Evolutionary conservation across 306 rosid genomes (phyloP).

Genomic region (Cucumis hystrix): DNA sequence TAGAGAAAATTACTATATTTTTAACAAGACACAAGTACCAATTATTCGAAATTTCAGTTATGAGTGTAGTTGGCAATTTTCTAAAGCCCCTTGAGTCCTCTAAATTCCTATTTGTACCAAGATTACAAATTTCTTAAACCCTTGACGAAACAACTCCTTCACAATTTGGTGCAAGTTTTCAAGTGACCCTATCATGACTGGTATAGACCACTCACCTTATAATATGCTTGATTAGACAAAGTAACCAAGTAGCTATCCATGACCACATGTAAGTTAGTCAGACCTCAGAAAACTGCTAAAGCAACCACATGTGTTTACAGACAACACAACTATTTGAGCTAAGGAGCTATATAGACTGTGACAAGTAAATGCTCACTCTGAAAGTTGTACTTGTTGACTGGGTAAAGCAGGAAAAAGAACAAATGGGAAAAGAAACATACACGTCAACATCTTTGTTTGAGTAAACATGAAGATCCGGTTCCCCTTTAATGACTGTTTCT

Average conservation of each 20-base stretch:
- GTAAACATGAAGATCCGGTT: slow-evolving; percentile 57
- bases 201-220: not conserved
- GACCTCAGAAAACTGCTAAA: no score
- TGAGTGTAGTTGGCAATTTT: not conserved
- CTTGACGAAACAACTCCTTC: not conserved
- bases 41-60: not conserved
- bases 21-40: not conserved
- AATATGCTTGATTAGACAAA: not conserved
- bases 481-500: slow-evolving; percentile 45
- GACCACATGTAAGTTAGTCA: not conserved
- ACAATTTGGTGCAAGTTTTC: not conserved
- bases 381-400: not conserved
- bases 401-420: not conserved
- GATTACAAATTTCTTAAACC: not conserved
- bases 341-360: not conserved
- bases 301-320: not conserved
- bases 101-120: not conserved
- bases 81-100: not conserved
- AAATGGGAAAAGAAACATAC: slow-evolving; percentile 23
- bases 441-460: slow-evolving; percentile 75
- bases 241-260: not conserved
- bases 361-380: not conserved
- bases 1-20: not conserved
- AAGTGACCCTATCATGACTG: not conserved
- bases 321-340: not conserved